Conservation (phyloP, 2,329 filamentous ascomycete genomes). For the Emergomyces africanus region DNA sequence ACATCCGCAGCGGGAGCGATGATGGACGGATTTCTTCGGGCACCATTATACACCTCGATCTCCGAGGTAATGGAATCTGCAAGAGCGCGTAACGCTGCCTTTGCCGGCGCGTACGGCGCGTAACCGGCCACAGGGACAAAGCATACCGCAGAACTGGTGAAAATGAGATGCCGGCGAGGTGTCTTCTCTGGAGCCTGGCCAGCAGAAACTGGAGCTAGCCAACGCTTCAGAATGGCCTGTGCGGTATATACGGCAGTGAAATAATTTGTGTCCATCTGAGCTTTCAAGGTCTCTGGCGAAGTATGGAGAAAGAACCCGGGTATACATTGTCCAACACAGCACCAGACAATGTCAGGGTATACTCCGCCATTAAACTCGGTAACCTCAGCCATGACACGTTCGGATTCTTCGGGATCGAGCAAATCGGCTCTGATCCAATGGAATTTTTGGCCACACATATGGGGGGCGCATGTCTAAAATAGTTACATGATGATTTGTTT, state of each 20-base stretch:
- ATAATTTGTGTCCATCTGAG: conserved; percentile 88
- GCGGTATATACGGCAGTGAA: conserved; percentile 78
- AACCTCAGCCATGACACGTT: conserved; percentile 56
- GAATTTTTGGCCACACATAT: conserved; percentile 60
- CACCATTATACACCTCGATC: conserved; percentile 68
- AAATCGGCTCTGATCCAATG: conserved; percentile 76
- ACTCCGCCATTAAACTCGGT: conserved; percentile 63
- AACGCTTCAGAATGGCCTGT: conserved; percentile 61
- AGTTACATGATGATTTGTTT: conserved; percentile 3
- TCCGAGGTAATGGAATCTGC: conserved; percentile 78
- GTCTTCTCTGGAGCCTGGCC: conserved; percentile 19
- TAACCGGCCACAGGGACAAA: conserved; percentile 75
- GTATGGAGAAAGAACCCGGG: conserved; percentile 70
- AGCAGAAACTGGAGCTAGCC: conserved; percentile 42
- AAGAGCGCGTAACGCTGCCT: conserved; percentile 71
- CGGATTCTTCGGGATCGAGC: conserved; percentile 54
- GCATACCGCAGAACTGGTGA: conserved; percentile 66
- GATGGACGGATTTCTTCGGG: conserved; percentile 29
- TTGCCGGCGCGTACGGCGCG: conserved; percentile 67
- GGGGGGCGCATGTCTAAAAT: conserved; percentile 49
- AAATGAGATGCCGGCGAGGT: conserved; percentile 59
- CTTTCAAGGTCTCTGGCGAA: conserved; percentile 50
- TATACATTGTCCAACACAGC: conserved; percentile 61
- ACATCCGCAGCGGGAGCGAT: conserved; percentile 49
- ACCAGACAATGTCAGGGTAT: conserved; percentile 80